These are phyloP conservation scores for Ajuga chamaepitys DNA, from an alignment of 257 asterid species.

Conservation along the genomic window DNA sequence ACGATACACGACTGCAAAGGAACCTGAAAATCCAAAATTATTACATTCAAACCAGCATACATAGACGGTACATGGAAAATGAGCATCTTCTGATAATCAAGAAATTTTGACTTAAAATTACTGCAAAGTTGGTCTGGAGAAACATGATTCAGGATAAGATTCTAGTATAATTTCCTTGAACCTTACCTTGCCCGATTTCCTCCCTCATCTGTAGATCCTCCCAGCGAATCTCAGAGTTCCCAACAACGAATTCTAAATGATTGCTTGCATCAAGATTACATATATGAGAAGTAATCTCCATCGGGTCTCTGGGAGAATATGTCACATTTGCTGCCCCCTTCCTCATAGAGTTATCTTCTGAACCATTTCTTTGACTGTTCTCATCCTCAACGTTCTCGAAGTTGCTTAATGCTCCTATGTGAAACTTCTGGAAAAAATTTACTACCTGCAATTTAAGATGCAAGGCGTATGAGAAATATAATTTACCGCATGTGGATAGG, in stretches of 20 bases:
- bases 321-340: conserved; percentile 13
- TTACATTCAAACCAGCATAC: conserved; percentile 1
- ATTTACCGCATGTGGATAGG: neutral
- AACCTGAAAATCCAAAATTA: conserved; percentile 34
- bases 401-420: conserved; percentile 24
- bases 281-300: neutral
- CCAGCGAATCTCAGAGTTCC: conserved; percentile 45
- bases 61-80: neutral
- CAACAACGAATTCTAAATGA: conserved; percentile 17
- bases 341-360: conserved; percentile 16
- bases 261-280: conserved; percentile 7
- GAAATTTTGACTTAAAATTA: neutral
- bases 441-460: conserved; percentile 29
- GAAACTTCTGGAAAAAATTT: conserved; percentile 46
- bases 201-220: conserved; percentile 53
- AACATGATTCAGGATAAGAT: neutral
- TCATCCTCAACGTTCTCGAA: conserved; percentile 21
- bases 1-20: conserved; percentile 55
- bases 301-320: conserved; percentile 11
- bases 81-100: neutral
- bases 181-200: conserved; percentile 62
- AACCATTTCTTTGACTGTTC: conserved; percentile 18
- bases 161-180: neutral
- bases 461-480: neutral
- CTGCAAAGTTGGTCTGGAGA: neutral